A percentile compares a stretch with the other conserved stretches of the same genome.
Evolutionary conservation across 2,329 filamentous ascomycete species (phyloP).

Genomic region (Hypomyces perniciosus): DNA sequence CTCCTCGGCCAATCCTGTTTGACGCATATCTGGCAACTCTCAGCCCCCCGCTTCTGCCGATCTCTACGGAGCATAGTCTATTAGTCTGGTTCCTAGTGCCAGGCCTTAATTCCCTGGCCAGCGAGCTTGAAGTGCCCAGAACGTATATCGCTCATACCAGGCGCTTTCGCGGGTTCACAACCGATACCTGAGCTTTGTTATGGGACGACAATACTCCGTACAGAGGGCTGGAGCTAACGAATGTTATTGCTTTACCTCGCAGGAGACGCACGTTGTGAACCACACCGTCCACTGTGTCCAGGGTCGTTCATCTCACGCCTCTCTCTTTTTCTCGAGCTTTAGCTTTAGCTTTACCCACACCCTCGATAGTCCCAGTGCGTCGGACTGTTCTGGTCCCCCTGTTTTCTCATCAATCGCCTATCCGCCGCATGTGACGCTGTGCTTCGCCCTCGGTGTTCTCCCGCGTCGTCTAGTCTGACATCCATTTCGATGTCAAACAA

Average conservation of each 20-base stretch:
- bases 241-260: too few species aligned
- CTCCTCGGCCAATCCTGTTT: constrained; percentile 6
- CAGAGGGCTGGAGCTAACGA: too few species aligned
- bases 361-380: too few species aligned
- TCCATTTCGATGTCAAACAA: too few species aligned
- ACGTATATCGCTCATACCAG: constrained; percentile 17
- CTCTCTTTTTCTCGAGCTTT: too few species aligned
- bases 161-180: constrained; percentile 3
- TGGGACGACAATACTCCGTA: constrained; percentile 7
- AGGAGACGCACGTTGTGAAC: too few species aligned
- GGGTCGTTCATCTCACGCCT: neutral
- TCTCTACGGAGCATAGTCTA: constrained; percentile 2
- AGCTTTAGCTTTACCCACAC: too few species aligned
- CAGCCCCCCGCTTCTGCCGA: constrained; percentile 7
- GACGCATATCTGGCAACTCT: constrained; percentile 8
- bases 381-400: neutral
- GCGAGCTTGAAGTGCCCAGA: constrained; percentile 11
- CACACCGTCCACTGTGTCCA: too few species aligned
- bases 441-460: neutral
- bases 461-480: neutral
- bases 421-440: neutral
- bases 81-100: constrained; percentile 7
- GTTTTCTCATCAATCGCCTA: neutral
- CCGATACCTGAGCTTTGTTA: constrained; percentile 13
- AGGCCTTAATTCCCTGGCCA: constrained; percentile 10